Base-by-base conservation (phyloP, 345 rosid genomes). In the Moringa oleifera region DNA sequence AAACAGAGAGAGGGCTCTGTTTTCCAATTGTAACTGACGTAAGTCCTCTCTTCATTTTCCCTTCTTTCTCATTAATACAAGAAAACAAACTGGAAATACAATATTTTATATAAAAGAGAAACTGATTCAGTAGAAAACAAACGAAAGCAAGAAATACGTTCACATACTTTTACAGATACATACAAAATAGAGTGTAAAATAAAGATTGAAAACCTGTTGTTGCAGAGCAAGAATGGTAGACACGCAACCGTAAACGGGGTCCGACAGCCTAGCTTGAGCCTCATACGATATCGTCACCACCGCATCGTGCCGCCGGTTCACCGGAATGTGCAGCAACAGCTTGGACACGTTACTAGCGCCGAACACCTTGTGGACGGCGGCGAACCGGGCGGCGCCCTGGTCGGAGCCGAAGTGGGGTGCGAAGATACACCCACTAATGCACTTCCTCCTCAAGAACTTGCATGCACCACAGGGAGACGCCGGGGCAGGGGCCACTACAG, bases 121-220 rank as follows among this genome's bases (percentile, higher is more conserved):
- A n/a, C n/a, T n/a, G n/a, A n/a, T 18, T 47, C 5, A 12, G 15
- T 18, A 17, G 15, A 47, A 47, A 47, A 47, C 17, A 47, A 47
- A 4, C 51, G 3, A 47, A 47, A 47, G 19, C 17, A 47, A 51
- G 15, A 50, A 31, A 36, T 20, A 13, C 18, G 20, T 23, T n/a
- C n/a, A n/a, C n/a, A n/a, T n/a, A n/a, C n/a, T n/a, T n/a, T n/a
- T n/a, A n/a, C n/a, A n/a, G n/a, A n/a, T n/a, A n/a, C n/a, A n/a
- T n/a, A n/a, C n/a, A n/a, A n/a, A n/a, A n/a, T n/a, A n/a, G n/a
- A n/a, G n/a, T n/a, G n/a, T n/a, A n/a, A n/a, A n/a, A n/a, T n/a
- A n/a, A n/a, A n/a, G n/a, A n/a, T n/a, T n/a, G n/a, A n/a, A n/a
- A 19, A 82, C 98, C 93, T 93, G 98, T 75, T 93, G 98, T 61